Evolutionary conservation across 495 filamentous ascomycete species (phyloP), one percentile per base, ranked within the genome.

Genomic region (Annulohypoxylon moriforme): DNA sequence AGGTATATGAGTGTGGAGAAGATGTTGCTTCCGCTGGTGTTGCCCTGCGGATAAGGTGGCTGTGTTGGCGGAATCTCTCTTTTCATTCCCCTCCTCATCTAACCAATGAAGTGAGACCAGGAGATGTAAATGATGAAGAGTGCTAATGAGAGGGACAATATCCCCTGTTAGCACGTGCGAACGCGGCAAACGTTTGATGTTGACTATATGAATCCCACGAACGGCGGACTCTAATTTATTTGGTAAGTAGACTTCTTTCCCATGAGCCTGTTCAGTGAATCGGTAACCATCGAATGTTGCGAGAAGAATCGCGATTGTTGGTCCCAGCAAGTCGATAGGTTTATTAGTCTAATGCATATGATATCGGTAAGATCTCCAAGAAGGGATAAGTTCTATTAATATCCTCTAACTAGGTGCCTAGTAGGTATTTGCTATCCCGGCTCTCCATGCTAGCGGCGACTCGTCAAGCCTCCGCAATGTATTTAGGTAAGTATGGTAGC

Each of bases 91-190:
- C 59, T 25, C 1, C 50, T 42, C 27, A 38, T 2, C 11, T 25
- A 33, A n/a, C 69, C 58, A 71, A 67, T 67, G 47, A 59, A 47
- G 53, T 36, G 47, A 29, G 18, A 20, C 34, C 11, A 16, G 34
- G 31, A 20, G 44, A 52, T 38, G 27, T 20, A 60, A 57, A 65
- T 58, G 60, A 73, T 16, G 60, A 42, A 49, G 53, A 60, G n/a
- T 29, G 50, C 38, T 38, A 42, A 31, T 36, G 47, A 22, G 60
- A 73, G 9, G 70, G 60, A 65, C 55, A 29, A 16, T n/a, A 9
- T 57, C 60, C 70, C 65, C 42, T 68, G 65, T 52, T 24, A 3
- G 55, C 65, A 73, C 70, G 70, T 73, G 70, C 9, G 14, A 44
- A 38, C 50, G 56, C 44, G 40, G 40, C 8, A 44, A 44, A 4